Base-by-base conservation (phyloP, 495 filamentous ascomycete species). In the Trichoderma gamsii region DNA sequence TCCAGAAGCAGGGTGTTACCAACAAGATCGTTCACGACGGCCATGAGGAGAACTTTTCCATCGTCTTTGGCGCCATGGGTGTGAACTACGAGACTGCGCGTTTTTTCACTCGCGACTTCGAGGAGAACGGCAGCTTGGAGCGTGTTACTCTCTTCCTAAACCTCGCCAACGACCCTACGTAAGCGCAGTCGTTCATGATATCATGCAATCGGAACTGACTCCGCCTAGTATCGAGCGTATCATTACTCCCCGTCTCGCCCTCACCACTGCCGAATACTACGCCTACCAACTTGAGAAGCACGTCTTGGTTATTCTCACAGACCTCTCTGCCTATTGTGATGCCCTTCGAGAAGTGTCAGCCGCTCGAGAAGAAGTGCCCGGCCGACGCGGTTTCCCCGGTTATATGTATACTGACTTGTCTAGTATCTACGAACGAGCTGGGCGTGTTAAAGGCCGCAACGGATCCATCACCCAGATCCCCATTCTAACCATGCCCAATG, bases 391-490 rank as follows among this genome's bases (percentile, higher is more conserved):
- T 84, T 99, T 96, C 83, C 96, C 96, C 65, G 96, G 96, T 92
- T 99, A 99, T 85, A 99, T 99, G 96, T 99, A 99, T 84, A 99
- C 96, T 67, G 96, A 99, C 88, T 90, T 99, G 86, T 97, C 96
- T 63, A 99, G 95, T 72, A 95, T 99, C 73, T 99, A 99, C 82
- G 96, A 99, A 80, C 92, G 96, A 82, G 96, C 96, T 74, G 96
- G 96, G 73, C 96, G 96, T 88, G 96, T 99, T 29, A 85, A 95
- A 76, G 96, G 96, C 69, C 91, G 96, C 70, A 97, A 97, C 76
- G 96, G 96, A 63, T 97, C 94, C 65, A 99, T 99, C 76, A 99
- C 95, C 41, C 95, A 99, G 78, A 97, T 99, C 72, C 95, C 95
- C 65, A 99, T 99, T 76, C 78, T 99, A 75, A 97, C 93, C 69